Base-by-base conservation (phyloP, 179 eudicot species). In the Camellia oleifera region DNA sequence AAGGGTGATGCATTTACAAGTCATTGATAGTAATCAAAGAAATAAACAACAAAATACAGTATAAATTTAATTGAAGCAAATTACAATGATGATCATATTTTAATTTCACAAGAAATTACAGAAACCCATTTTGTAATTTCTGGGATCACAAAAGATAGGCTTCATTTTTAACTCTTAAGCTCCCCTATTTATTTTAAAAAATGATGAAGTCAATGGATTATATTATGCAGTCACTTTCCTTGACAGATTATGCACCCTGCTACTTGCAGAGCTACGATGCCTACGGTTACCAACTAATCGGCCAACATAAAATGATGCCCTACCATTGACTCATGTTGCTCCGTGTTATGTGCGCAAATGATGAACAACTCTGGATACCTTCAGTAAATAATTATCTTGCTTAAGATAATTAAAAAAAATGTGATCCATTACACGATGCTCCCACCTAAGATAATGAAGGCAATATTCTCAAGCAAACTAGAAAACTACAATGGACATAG, bases 161-260 rank as follows among this genome's bases (percentile, higher is more conserved):
- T 48, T 17, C 26, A 42, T 70, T 70, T 17, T 10, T 10, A 56
- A 70, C 40, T 70, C 74, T n/a, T 70, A 70, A 70, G 56, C 74
- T n/a, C 46, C 74, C 50, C 56, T 0, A 14, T 18, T 46, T 7
- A 17, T 12, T n/a, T 54, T 54, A 54, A 54, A 48, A 54, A 54
- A 54, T 6, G 58, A 54, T 54, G 13, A 54, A 8, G 58, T 7
- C 10, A 54, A 54, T 54, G 58, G 52, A 11, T 54, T 12, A 54
- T 54, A 11, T 54, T 54, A 7, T 54, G 58, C 58, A 54, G 58
- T 54, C 58, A 7, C 58, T 54, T 54, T 54, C 52, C 58, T 54
- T 54, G 13, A 54, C 58, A 54, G 58, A 54, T 54, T 54, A 54
- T 8, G 58, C 58, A 8, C 58, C 11, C 58, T 8, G 58, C 58